These are phyloP conservation scores for Aspergillus caelatus DNA, from an alignment of 2,329 filamentous ascomycete species.

Conservation along the genomic window DNA sequence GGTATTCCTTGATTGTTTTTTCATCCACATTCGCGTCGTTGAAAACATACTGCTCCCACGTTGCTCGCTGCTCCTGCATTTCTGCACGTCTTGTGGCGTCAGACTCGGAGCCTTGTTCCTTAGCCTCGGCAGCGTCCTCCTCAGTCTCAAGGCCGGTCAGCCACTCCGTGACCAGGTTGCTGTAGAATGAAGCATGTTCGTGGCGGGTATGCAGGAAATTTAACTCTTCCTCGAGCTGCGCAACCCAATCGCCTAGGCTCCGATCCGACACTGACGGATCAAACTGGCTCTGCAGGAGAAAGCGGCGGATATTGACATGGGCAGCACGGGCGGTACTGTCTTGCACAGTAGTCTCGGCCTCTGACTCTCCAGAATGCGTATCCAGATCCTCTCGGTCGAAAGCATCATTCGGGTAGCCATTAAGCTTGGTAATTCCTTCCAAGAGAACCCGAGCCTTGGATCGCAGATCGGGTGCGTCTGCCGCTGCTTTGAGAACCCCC, in stretches of 20 bases:
- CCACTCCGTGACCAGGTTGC: conserved; percentile 59
- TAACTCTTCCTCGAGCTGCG: conserved; percentile 51
- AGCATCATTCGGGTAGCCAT: conserved; percentile 39
- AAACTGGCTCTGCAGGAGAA: conserved; percentile 56
- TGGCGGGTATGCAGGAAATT: conserved; percentile 57
- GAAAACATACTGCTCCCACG: conserved; percentile 63
- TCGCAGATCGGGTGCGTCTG: conserved; percentile 30
- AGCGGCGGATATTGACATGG: conserved; percentile 52
- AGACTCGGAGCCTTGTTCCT: conserved; percentile 40
- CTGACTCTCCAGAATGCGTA: conserved; percentile 16
- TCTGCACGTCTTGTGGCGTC: conserved; percentile 56
- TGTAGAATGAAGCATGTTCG: conserved; percentile 60
- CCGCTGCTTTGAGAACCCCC: conserved; percentile 41
- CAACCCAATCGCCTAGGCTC: conserved; percentile 52
- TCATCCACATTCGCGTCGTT: conserved; percentile 48
- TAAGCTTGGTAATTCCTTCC: conserved; percentile 41
- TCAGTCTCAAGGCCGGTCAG: conserved; percentile 42
- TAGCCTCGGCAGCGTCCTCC: conserved; percentile 19
- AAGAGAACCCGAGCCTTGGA: conserved; percentile 38
- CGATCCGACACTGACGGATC: conserved; percentile 56
- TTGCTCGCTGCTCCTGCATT: conserved; percentile 56
- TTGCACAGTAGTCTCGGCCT: conserved; percentile 11
- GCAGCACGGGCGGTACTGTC: conserved; percentile 28
- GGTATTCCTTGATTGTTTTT: conserved; percentile 52
- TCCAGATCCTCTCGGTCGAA: conserved; percentile 39